Conservation (phyloP, 1,284 basidiomycete genomes). For the Irpex sp. region DNA sequence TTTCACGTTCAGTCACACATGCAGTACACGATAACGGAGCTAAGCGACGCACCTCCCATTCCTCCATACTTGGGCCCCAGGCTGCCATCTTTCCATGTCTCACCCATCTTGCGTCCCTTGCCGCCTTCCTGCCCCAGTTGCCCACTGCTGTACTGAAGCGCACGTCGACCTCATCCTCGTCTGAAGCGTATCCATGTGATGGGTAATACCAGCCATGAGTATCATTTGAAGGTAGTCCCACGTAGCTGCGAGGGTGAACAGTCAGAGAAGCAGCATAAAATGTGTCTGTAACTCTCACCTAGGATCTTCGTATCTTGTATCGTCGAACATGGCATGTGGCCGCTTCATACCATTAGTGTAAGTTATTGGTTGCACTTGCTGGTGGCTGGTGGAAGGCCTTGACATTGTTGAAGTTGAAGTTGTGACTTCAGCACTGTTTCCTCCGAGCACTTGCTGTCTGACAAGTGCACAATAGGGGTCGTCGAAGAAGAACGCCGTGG, state of each 20-base stretch:
- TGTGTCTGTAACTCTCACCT: constrained; percentile 15
- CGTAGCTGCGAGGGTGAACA: constrained; percentile 16
- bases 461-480: constrained; percentile 17
- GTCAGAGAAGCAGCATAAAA: not conserved
- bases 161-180: constrained; percentile 51
- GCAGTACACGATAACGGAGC: not conserved
- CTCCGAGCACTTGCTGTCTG: constrained; percentile 16
- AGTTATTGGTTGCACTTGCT: constrained; percentile 16
- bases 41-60: constrained; percentile 66
- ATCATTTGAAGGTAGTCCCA: constrained; percentile 54
- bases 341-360: constrained; percentile 23
- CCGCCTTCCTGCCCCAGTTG: constrained; percentile 77
- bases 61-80: constrained; percentile 77
- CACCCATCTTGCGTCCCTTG: constrained; percentile 69
- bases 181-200: constrained; percentile 55
- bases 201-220: constrained; percentile 78
- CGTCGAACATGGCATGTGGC: constrained; percentile 21
- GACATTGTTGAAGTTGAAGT: constrained; percentile 15
- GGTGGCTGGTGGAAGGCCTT: constrained; percentile 29
- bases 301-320: constrained; percentile 28
- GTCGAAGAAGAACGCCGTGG: constrained; percentile 19
- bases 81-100: constrained; percentile 71
- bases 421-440: not conserved
- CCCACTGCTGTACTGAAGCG: constrained; percentile 46
- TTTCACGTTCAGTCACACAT: not conserved